Percentiles rank a stretch among this genome's conserved stretches.
phyloP scores from a whole-genome alignment of 192 early-diverging fungal species.

The Rhizoclosmatium globosum region DNA sequence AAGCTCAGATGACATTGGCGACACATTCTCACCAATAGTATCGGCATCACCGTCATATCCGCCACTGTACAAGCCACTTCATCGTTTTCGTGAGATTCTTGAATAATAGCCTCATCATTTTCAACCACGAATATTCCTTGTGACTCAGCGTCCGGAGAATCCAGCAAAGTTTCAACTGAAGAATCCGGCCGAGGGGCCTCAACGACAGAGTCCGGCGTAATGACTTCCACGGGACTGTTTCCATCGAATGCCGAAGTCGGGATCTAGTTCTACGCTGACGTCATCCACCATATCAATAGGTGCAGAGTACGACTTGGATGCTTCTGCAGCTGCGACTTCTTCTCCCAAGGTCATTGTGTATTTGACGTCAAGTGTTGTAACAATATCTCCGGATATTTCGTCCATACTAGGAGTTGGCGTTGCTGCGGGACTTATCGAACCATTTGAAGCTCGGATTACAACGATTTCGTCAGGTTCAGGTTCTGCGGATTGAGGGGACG shows the following conservation, averaged over 20 bases:
- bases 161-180: background rate
- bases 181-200: conserved; percentile 1
- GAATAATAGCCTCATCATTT: background rate
- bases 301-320: background rate
- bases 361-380: background rate
- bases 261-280: background rate
- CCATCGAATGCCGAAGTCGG: background rate
- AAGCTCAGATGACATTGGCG: too few relatives aligned
- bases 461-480: too few relatives aligned
- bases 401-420: too few relatives aligned
- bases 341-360: conserved; percentile 2
- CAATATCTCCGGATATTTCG: background rate
- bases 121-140: background rate
- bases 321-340: conserved; percentile 16
- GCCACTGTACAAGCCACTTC: background rate
- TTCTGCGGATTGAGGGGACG: conserved; percentile 6
- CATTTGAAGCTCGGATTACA: too few relatives aligned
- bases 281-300: background rate
- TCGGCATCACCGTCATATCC: background rate
- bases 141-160: background rate
- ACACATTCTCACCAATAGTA: background rate
- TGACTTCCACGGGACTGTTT: background rate
- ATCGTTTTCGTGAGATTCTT: background rate
- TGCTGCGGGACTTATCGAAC: too few relatives aligned
- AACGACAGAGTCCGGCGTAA: background rate